Conservation (phyloP, 129 eudicot genomes). For the Helianthus annuus region DNA sequence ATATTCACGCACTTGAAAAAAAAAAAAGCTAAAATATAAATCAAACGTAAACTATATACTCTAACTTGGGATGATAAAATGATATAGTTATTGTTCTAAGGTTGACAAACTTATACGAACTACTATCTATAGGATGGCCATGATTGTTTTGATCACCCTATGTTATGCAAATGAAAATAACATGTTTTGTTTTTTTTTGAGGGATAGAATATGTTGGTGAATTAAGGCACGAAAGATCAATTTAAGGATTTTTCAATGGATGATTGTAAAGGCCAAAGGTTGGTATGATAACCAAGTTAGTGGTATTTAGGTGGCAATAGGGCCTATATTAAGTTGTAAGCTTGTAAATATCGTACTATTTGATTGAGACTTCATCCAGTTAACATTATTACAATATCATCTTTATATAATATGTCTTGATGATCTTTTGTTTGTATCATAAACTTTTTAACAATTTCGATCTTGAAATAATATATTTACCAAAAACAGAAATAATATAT, state of each 20-base stretch:
- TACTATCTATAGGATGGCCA: neutral
- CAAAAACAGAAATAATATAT: neutral
- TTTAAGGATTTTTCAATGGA: conserved; percentile 5
- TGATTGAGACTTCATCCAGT: neutral
- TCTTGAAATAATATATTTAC: neutral
- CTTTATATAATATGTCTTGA: neutral
- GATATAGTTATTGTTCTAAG: too few species aligned
- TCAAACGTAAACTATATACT: too few species aligned
- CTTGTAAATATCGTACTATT: neutral
- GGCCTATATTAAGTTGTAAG: conserved; percentile 1
- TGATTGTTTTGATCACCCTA: neutral
- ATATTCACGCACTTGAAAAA: too few species aligned
- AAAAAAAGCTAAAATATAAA: too few species aligned
- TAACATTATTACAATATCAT: conserved; percentile 8
- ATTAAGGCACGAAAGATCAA: neutral
- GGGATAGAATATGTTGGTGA: neutral
- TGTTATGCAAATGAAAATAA: neutral
- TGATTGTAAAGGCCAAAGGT: neutral
- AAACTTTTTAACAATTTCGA: conserved; percentile 5
- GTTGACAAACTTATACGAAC: neutral
- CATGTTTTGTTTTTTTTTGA: neutral
- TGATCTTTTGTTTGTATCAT: conserved; percentile 2
- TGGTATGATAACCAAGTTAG: neutral
- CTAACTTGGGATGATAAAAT: too few species aligned
- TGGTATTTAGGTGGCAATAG: conserved; percentile 8